These are phyloP conservation scores for thale cress (Arabidopsis thaliana) DNA, from an alignment of 345 rosid genomes.

Conservation along the genomic window TAIR10.1 NC_003075.7:13079001-13079500, in stretches of 20 bases:
- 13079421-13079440: not conserved
- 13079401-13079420: not conserved
- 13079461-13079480: slow-evolving; percentile 37
- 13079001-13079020: not conserved
- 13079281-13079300: not conserved
- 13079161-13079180: not conserved
- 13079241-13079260: not conserved
- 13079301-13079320: not conserved
- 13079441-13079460: slow-evolving; percentile 26
- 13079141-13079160: not conserved
- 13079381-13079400: not conserved
- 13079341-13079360: not conserved
- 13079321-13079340: not conserved
- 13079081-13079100: slow-evolving; percentile 43
- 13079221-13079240: not conserved
- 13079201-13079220: not conserved
- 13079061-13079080: slow-evolving; percentile 40
- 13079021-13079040: not conserved
- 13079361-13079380: not conserved
- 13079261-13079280: not conserved
- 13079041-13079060: slow-evolving; percentile 31
- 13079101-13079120: slow-evolving; percentile 20
- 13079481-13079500: slow-evolving; percentile 32
- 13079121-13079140: not conserved
- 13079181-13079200: not conserved